A percentile compares a stretch with the other conserved stretches of the same genome.
phyloP scores from a whole-genome alignment of 2,329 filamentous ascomycete species.

The Laburnicola sp. region DNA sequence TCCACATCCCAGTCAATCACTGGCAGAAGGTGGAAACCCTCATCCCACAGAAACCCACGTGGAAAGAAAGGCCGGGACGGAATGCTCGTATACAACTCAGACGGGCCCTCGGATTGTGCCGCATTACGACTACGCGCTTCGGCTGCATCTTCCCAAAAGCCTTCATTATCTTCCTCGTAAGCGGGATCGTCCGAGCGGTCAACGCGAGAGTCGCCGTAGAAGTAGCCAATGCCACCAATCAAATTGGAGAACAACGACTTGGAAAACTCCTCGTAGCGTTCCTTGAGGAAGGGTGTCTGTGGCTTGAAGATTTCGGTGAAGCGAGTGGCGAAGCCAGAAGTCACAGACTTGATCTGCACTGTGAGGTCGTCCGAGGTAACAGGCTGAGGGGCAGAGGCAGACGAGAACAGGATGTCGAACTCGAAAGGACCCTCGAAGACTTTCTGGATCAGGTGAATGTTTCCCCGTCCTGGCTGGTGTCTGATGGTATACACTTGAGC shows the following conservation, averaged over 20 bases:
- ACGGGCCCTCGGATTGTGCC: conserved; percentile 76
- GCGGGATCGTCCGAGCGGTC: conserved; percentile 90
- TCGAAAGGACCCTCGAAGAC: conserved; percentile 86
- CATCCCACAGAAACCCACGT: conserved; percentile 95
- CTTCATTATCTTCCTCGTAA: conserved; percentile 93
- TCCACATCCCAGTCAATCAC: conserved; percentile 95
- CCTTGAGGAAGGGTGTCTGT: conserved; percentile 72
- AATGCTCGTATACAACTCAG: conserved; percentile 86
- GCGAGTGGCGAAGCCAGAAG: conserved; percentile 70
- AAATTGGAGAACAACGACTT: conserved; percentile 94
- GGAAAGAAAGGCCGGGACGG: conserved; percentile 96
- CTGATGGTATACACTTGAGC: conserved; percentile 81
- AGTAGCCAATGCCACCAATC: conserved; percentile 92
- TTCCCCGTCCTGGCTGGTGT: conserved; percentile 70
- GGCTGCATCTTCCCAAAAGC: conserved; percentile 91
- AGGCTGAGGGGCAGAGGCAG: conserved; percentile 63
- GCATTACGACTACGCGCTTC: conserved; percentile 71
- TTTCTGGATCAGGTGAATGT: conserved; percentile 87
- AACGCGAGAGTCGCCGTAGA: conserved; percentile 83
- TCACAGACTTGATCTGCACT: conserved; percentile 67
- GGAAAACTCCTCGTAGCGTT: conserved; percentile 76
- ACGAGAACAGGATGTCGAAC: conserved; percentile 91
- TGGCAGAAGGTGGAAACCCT: conserved; percentile 91
- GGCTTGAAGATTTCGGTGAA: conserved; percentile 75
- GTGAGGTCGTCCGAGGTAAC: conserved; percentile 67